These are phyloP conservation scores for Albizia julibrissin DNA, from an alignment of 306 rosid species.

Conservation along the genomic window DNA sequence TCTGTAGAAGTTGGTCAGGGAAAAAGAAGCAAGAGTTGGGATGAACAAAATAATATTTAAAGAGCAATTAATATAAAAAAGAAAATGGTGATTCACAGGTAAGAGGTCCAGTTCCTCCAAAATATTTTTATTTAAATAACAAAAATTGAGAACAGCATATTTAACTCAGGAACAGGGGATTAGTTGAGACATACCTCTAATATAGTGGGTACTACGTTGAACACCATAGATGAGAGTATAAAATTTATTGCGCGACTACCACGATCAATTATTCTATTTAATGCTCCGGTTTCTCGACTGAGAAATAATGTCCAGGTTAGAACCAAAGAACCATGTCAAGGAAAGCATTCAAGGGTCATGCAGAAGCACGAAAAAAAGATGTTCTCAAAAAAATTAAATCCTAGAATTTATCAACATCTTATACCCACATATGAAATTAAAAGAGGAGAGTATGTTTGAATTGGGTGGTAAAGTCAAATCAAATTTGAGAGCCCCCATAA, in stretches of 20 bases:
- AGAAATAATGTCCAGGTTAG: constrained; percentile 32
- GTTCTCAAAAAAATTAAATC: neutral
- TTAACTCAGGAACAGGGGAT: constrained; percentile 28
- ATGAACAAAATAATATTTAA: constrained; percentile 31
- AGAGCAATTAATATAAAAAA: constrained; percentile 15
- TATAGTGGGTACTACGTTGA: constrained; percentile 91
- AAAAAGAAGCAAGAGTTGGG: constrained; percentile 39
- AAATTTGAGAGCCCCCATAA: neutral
- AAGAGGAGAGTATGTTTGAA: neutral
- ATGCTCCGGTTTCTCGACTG: constrained; percentile 98
- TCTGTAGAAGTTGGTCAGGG: constrained; percentile 52
- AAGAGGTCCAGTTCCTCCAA: constrained; percentile 14
- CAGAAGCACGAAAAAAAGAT: neutral
- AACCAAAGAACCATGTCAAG: neutral
- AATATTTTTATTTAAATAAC: neutral
- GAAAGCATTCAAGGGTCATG: constrained; percentile 11
- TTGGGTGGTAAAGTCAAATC: constrained; percentile 10
- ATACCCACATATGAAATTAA: neutral
- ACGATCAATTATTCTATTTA: constrained; percentile 94
- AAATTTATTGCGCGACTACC: constrained; percentile 98
- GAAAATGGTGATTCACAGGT: constrained; percentile 14
- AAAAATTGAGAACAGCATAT: constrained; percentile 16
- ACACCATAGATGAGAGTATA: constrained; percentile 95
- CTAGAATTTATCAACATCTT: neutral
- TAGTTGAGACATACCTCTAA: constrained; percentile 71